Percentiles rank a stretch among this genome's conserved stretches.
Conservation (phyloP, 2,329 filamentous ascomycete genomes). For the Calonectria pauciramosa region DNA sequence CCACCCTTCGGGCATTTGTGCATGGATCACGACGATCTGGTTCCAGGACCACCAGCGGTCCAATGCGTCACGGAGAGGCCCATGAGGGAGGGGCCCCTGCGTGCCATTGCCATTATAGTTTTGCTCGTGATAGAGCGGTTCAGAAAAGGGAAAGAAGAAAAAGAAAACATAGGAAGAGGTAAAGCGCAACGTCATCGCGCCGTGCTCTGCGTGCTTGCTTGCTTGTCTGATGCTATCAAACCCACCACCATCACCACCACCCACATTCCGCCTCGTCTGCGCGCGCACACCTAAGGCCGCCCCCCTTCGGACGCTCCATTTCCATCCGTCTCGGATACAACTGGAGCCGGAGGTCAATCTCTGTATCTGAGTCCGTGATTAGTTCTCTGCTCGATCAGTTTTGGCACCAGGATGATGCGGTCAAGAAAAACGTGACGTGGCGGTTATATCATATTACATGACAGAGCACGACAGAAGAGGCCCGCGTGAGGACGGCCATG, state of each 20-base stretch:
- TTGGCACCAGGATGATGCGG: neutral
- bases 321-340: neutral
- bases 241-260: neutral
- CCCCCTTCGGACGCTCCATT: neutral
- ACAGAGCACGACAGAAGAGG: neutral
- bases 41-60: conserved; percentile 3
- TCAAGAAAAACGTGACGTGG: neutral
- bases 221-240: neutral
- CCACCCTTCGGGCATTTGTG: conserved; percentile 10
- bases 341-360: neutral
- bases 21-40: conserved; percentile 11
- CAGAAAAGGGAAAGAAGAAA: neutral
- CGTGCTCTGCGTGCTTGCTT: neutral
- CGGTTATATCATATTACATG: conserved; percentile 3
- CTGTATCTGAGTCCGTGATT: neutral
- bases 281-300: neutral
- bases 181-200: neutral
- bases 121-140: neutral
- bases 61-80: conserved; percentile 2
- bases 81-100: conserved; percentile 1
- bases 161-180: neutral
- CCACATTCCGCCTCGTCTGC: neutral
- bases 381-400: neutral
- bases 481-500: neutral
- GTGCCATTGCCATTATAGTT: neutral